Evolutionary conservation across 176 grass and related monocot genomes (phyloP), one percentile per base, ranked within the genome.

Genomic region (Oryza glumipatula): DNA sequence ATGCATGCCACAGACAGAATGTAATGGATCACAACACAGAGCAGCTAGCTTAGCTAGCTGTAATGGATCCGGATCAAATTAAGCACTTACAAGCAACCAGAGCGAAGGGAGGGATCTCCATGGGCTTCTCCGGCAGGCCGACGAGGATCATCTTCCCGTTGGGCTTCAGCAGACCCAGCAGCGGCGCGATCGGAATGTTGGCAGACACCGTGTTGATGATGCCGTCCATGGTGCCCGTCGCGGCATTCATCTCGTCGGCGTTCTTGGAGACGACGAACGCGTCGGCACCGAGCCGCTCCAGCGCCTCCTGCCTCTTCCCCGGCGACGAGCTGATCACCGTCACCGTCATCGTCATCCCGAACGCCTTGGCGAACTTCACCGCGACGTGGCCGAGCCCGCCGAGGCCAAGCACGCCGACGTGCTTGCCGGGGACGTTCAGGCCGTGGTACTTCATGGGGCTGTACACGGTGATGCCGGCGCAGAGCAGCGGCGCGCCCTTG

Each of bases 341-440:
- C 6, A 96, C 94, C 28, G 28, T 28, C 28, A 28, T 28, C 28
- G 28, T 28, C 28, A 28, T 28, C 28, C 28, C 28, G 28, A 28
- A 28, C 28, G 28, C 28, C 28, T 77, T 93, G 11, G 67, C 94
- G 35, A 96, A 88, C 87, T 93, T 93, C 16, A 96, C 94, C 0
- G 94, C 94, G 3, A 96, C 86, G 30, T 96, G 94, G 4, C 94
- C 94, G 2, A 96, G 80, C 15, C 94, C 94, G 0, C 94, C 94
- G 0, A 96, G 84, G 0, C 94, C 94, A 11, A 91, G 15, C 21
- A 96, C 86, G 36, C 94, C 94, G 5, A 96, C 66, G 77, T 89
- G 94, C 83, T 87, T 76, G 0, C 88, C 90, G 0, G 87, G 88
- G 0, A 0, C 21, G 38, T 92, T 75, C 4, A 95, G 86, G 3